Evolutionary conservation across 441 rosid species (phyloP), one percentile per base, ranked within the genome.

Genomic region (Croton laevigatus): DNA sequence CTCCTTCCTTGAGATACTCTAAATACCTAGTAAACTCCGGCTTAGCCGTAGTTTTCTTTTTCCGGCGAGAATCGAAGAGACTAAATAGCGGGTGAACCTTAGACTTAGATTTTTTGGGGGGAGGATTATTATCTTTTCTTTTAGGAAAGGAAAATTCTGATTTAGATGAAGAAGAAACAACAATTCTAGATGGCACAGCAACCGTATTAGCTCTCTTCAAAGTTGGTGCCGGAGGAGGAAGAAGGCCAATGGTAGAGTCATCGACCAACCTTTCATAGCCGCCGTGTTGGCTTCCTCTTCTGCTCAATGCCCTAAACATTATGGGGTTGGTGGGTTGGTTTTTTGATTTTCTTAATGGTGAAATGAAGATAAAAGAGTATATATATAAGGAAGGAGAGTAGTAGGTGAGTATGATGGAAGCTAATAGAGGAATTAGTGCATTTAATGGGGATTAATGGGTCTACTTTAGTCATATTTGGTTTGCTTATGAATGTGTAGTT

Each of bases 241-340:
- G 60, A 22, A 76, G 76, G 17, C 62, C 63, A 17, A 57, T 51
- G 40, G 75, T 78, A 2, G 84, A 72, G 42, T 82, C 81, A 0
- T 80, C 85, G 12, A 14, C 83, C 8, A 89, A 66, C 75, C 74
- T 73, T 74, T 91, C 89, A 48, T 89, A 89, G 23, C 83, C 80
- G 6, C 61, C 80, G 7, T 58, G 27, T 10, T 10, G 82, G 84
- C 77, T 76, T 70, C 85, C 82, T 11, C 91, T 72, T 11, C 79
- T 82, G 79, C 94, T 91, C 66, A 88, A 71, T 55, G 94, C 87
- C 84, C 97, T 81, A 10, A 91, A 80, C 97, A 91, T 89, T 81
- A 27, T 27, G 32, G 82, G 82, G 82, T 73, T 16, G 32, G 1
- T 27, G 32, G 2, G 32, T 27, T 27, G 32, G 32, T 1, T 27